These are phyloP conservation scores for Castanea sativa DNA, from an alignment of 306 rosid species.

Conservation along the genomic window DNA sequence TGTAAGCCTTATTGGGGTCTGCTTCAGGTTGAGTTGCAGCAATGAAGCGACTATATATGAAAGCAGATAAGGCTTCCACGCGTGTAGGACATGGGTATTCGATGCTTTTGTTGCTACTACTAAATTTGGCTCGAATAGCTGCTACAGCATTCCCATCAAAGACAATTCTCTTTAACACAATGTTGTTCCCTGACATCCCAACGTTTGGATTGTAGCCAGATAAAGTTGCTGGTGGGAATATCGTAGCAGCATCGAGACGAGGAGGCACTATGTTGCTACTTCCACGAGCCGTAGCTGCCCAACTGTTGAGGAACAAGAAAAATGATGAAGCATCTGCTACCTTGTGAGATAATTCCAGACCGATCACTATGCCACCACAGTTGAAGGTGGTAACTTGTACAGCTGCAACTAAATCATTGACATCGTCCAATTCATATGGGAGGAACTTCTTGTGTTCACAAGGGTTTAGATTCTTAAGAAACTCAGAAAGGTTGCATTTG, in stretches of 20 bases:
- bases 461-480: slow-evolving; percentile 10
- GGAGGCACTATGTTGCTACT: not conserved
- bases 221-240: too few species aligned
- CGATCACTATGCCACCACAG: slow-evolving; percentile 16
- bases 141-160: too few species aligned
- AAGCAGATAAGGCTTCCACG: slow-evolving; percentile 43
- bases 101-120: too few species aligned
- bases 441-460: not conserved
- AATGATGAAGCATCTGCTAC: slow-evolving; percentile 10
- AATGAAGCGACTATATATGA: slow-evolving; percentile 34
- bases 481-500: not conserved
- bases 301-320: not conserved
- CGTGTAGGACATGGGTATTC: not conserved
- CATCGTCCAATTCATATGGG: not conserved
- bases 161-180: too few species aligned
- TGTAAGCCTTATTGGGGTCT: not conserved
- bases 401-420: not conserved
- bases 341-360: slow-evolving; percentile 19
- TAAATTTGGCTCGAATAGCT: too few species aligned
- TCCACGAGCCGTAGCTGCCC: slow-evolving; percentile 17
- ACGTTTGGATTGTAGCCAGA: too few species aligned
- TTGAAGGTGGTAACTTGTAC: slow-evolving; percentile 7
- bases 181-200: too few species aligned
- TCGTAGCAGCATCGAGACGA: not conserved
- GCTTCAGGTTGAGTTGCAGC: slow-evolving; percentile 3